Evolutionary conservation across 768 basidiomycete species (phyloP).

Genomic region (Kockovaella imperatae): DNA sequence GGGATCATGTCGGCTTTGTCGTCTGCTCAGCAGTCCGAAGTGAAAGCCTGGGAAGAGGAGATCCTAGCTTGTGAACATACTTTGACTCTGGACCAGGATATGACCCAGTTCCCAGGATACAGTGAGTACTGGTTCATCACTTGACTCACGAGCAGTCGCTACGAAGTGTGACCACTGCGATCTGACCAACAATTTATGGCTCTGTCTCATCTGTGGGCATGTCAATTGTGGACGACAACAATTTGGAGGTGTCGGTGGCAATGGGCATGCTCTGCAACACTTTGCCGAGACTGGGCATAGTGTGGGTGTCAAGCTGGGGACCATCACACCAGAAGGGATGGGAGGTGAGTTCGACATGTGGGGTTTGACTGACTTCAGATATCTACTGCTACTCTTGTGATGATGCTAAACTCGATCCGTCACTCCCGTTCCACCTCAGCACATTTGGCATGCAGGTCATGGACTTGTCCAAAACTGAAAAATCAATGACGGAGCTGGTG

Average conservation of each 20-base stretch:
- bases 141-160: constrained; percentile 51
- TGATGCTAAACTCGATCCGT: constrained; percentile 70
- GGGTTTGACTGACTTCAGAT: constrained; percentile 50
- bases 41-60: constrained; percentile 98
- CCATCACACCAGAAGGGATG: constrained; percentile 87
- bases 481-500: constrained; percentile 91
- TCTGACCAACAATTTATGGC: constrained; percentile 86
- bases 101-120: constrained; percentile 25
- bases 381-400: constrained; percentile 90
- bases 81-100: constrained; percentile 52
- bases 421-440: constrained; percentile 62
- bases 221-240: constrained; percentile 84
- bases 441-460: constrained; percentile 81
- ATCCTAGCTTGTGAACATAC: constrained; percentile 78
- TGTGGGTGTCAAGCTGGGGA: constrained; percentile 86
- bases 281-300: constrained; percentile 64
- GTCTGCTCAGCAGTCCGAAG: constrained; percentile 83
- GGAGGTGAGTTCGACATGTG: constrained; percentile 56
- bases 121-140: constrained; percentile 9
- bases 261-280: constrained; percentile 81
- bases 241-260: constrained; percentile 71
- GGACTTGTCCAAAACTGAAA: constrained; percentile 80
- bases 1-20: constrained; percentile 73
- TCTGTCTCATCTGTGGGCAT: constrained; percentile 83
- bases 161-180: constrained; percentile 77